Evolutionary conservation across 75 land plant species (phyloP).

Genomic region (Larix kaempferi): DNA sequence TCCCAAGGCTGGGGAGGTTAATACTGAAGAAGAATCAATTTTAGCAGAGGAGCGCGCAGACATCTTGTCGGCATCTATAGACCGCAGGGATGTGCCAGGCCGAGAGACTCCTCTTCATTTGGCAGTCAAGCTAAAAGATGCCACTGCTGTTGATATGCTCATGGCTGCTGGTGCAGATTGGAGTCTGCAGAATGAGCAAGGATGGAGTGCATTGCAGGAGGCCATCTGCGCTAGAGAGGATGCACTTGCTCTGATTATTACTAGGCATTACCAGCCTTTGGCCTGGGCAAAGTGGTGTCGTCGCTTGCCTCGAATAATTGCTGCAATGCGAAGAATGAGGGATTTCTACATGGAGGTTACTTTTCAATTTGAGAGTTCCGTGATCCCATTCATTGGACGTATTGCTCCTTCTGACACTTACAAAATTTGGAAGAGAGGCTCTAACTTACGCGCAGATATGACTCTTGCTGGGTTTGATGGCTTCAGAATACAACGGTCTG

Average conservation of each 20-base stretch:
- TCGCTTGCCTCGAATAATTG: slow-evolving; percentile 28
- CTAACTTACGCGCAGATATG: slow-evolving; percentile 40
- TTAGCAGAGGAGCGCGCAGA: slow-evolving; percentile 28
- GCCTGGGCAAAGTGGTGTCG: slow-evolving; percentile 42
- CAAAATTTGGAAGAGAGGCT: slow-evolving; percentile 38
- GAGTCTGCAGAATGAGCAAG: slow-evolving; percentile 39
- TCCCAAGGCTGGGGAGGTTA: slow-evolving; percentile 42
- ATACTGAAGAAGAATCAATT: slow-evolving; percentile 42
- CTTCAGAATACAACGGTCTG: slow-evolving; percentile 21
- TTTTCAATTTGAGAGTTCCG: slow-evolving; percentile 52
- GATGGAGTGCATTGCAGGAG: slow-evolving; percentile 47
- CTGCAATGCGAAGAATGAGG: slow-evolving; percentile 30
- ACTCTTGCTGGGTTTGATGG: slow-evolving; percentile 37
- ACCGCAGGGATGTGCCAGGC: slow-evolving; percentile 33
- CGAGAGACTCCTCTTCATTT: slow-evolving; percentile 36
- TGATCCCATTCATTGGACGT: slow-evolving; percentile 36
- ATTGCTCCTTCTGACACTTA: slow-evolving; percentile 47
- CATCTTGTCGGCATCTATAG: slow-evolving; percentile 25
- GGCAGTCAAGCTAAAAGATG: slow-evolving; percentile 33
- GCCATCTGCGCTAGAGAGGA: slow-evolving; percentile 32
- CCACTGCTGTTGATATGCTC: slow-evolving; percentile 27
- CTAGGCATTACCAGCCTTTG: slow-evolving; percentile 38
- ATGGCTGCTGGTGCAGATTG: slow-evolving; percentile 45
- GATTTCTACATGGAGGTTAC: slow-evolving; percentile 48
- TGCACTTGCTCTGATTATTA: slow-evolving; percentile 36